phyloP scores from a whole-genome alignment of 2,329 filamentous ascomycete genomes.

The Neonectria coccinea region DNA sequence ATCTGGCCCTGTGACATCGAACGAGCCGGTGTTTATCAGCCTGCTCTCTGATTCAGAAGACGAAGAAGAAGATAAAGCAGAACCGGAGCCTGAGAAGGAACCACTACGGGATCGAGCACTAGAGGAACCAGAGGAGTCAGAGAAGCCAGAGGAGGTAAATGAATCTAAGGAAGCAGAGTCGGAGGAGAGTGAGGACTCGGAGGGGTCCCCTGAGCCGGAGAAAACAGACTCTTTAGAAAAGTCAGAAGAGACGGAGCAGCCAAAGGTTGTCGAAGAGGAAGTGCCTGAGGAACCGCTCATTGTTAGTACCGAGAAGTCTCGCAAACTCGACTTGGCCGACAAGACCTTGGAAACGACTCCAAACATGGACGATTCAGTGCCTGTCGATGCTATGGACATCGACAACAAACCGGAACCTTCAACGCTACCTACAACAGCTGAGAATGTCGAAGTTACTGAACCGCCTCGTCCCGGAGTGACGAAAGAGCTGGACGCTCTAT shows the following conservation, averaged over 20 bases:
- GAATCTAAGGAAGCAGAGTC: neutral
- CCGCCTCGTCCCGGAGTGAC: conserved; percentile 1
- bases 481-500: conserved; percentile 14
- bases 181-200: neutral
- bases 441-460: neutral
- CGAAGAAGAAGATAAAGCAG: conserved; percentile 42
- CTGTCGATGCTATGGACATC: conserved; percentile 19
- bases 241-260: neutral
- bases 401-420: conserved; percentile 15
- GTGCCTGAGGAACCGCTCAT: neutral
- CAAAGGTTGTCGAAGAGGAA: neutral
- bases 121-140: conserved; percentile 2
- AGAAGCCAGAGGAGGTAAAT: neutral
- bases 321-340: neutral
- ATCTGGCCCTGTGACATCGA: conserved; percentile 35
- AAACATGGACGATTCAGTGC: neutral
- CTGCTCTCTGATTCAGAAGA: conserved; percentile 62
- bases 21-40: conserved; percentile 58
- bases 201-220: neutral
- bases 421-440: neutral
- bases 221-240: neutral
- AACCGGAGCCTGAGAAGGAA: conserved; percentile 18
- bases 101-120: neutral
- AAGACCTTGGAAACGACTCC: neutral
- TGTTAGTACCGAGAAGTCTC: neutral